These are phyloP conservation scores for Pseudogymnoascus sp. DNA, from an alignment of 2,329 filamentous ascomycete species.

Conservation along the genomic window DNA sequence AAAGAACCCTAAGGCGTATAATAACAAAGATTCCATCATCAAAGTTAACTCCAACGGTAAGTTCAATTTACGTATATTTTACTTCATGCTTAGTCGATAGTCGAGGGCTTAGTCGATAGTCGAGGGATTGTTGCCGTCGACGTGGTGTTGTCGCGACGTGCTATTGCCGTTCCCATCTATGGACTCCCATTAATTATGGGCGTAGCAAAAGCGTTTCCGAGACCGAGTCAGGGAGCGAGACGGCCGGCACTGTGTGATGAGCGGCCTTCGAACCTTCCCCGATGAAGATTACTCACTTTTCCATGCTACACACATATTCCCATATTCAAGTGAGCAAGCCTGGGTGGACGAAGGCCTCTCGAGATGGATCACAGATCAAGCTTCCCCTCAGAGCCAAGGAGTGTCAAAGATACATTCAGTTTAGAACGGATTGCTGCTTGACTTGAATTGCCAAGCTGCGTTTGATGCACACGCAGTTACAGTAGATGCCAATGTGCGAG, in stretches of 20 bases:
- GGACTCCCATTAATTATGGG: neutral
- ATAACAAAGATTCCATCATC: neutral
- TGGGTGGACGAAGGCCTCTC: neutral
- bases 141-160: neutral
- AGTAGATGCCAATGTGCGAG: neutral
- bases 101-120: neutral
- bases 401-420: neutral
- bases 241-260: neutral
- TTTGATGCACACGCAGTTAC: neutral
- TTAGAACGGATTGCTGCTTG: neutral
- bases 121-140: too few species aligned
- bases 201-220: neutral
- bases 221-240: neutral
- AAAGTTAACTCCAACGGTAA: neutral
- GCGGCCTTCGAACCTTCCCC: neutral
- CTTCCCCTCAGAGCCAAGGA: neutral
- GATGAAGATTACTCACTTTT: neutral
- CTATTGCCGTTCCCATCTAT: neutral
- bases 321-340: neutral
- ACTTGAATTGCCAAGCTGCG: neutral
- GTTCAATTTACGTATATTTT: neutral
- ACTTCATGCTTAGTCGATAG: neutral
- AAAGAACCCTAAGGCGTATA: neutral
- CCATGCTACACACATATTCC: neutral
- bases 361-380: neutral